phyloP scores from a whole-genome alignment of 164 flowering plant species.

The Macadamia integrifolia region DNA sequence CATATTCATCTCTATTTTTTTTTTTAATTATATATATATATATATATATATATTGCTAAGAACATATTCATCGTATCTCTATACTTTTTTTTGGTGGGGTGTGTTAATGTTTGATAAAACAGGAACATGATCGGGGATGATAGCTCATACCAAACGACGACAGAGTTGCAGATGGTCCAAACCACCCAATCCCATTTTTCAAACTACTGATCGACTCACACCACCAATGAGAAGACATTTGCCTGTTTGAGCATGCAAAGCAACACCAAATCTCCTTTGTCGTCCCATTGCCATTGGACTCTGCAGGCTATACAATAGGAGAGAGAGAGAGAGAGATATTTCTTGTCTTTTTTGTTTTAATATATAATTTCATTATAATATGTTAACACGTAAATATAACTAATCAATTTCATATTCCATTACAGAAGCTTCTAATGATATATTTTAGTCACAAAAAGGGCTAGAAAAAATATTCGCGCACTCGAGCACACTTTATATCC shows the following conservation, averaged over 20 bases:
- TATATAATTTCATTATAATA: neutral
- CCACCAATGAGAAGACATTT: neutral
- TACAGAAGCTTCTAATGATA: neutral
- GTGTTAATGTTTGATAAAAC: neutral
- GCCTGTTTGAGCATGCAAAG: neutral
- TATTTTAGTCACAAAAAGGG: neutral
- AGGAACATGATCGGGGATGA: slow-evolving; percentile 67
- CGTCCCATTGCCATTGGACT: neutral
- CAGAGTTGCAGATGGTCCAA: slow-evolving; percentile 75
- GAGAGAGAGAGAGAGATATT: neutral
- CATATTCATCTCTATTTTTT: too few species aligned
- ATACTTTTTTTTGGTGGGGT: too few species aligned
- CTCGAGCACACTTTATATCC: too few species aligned
- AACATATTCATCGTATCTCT: too few species aligned
- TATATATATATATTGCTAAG: too few species aligned
- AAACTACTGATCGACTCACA: slow-evolving; percentile 30
- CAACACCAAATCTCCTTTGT: neutral
- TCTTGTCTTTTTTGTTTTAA: neutral
- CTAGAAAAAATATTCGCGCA: too few species aligned
- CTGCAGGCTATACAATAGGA: too few species aligned
- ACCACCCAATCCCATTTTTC: slow-evolving; percentile 52
- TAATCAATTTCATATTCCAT: neutral
- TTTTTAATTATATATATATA: too few species aligned
- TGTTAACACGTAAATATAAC: neutral
- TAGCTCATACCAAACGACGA: slow-evolving; percentile 58